phyloP scores from a whole-genome alignment of 1,284 basidiomycete species.

The Heterobasidion parviporum region DNA sequence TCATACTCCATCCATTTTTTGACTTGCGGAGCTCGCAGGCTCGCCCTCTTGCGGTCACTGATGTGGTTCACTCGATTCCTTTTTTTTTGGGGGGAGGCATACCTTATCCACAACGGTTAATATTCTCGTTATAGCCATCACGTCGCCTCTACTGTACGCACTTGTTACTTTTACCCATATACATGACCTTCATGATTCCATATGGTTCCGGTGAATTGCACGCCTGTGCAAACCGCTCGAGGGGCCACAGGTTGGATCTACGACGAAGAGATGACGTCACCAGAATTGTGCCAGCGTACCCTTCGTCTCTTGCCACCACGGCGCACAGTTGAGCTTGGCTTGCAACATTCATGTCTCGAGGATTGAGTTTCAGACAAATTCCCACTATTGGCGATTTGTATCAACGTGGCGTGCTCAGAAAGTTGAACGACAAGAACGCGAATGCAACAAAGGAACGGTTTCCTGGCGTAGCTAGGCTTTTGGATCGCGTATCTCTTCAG shows the following conservation, averaged over 20 bases:
- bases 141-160: not conserved
- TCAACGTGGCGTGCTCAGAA: constrained; percentile 24
- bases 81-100: no score
- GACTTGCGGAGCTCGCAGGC: no score
- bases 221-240: not conserved
- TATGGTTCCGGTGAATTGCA: not conserved
- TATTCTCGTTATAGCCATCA: not conserved
- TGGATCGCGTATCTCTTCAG: constrained; percentile 55
- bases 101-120: not conserved
- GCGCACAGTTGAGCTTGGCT: no score
- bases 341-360: constrained; percentile 3
- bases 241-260: not conserved
- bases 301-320: no score
- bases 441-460: constrained; percentile 23
- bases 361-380: constrained; percentile 33
- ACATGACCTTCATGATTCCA: not conserved
- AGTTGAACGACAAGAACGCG: constrained; percentile 1
- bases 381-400: constrained; percentile 46
- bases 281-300: not conserved
- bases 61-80: no score
- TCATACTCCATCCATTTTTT: no score
- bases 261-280: not conserved
- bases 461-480: constrained; percentile 25
- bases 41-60: no score
- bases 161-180: not conserved